Conservation (phyloP, 495 filamentous ascomycete genomes). For the Rostrohypoxylon terebratum region DNA sequence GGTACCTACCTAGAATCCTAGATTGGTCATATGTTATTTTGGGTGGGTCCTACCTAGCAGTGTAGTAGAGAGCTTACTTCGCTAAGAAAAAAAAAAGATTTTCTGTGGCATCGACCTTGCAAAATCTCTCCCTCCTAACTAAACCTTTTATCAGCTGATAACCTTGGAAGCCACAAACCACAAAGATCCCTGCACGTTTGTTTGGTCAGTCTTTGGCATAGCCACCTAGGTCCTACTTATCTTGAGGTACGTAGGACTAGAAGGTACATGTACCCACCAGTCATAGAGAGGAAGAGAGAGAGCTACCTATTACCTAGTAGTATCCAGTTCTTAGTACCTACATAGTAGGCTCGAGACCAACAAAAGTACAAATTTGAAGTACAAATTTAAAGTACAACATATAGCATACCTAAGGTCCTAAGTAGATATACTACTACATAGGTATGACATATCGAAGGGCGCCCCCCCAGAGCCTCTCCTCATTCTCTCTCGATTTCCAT, state of each 20-base stretch:
- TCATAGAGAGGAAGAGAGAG: too few relatives aligned
- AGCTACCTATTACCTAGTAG: too few relatives aligned
- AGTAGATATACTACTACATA: too few relatives aligned
- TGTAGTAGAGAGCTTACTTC: not conserved
- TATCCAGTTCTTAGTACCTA: too few relatives aligned
- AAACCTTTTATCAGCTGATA: constrained; percentile 16
- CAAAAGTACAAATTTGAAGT: too few relatives aligned
- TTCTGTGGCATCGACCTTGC: not conserved
- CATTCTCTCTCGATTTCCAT: not conserved
- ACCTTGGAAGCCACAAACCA: constrained; percentile 8
- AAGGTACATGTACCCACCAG: too few relatives aligned
- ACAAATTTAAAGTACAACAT: too few relatives aligned
- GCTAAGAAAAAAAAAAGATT: not conserved
- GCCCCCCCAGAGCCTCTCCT: not conserved
- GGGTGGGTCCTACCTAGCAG: too few relatives aligned
- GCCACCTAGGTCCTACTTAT: not conserved
- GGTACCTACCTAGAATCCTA: too few relatives aligned
- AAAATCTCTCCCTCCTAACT: not conserved
- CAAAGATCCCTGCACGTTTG: not conserved
- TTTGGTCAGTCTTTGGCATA: not conserved
- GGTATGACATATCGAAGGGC: not conserved
- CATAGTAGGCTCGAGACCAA: not conserved
- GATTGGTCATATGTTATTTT: too few relatives aligned
- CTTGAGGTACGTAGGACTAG: too few relatives aligned
- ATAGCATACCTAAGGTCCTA: not conserved